A percentile compares a stretch with the other conserved stretches of the same genome.
These are phyloP conservation scores for Mytilinidion resinicola DNA, from an alignment of 495 filamentous ascomycete genomes.

Conservation along the genomic window DNA sequence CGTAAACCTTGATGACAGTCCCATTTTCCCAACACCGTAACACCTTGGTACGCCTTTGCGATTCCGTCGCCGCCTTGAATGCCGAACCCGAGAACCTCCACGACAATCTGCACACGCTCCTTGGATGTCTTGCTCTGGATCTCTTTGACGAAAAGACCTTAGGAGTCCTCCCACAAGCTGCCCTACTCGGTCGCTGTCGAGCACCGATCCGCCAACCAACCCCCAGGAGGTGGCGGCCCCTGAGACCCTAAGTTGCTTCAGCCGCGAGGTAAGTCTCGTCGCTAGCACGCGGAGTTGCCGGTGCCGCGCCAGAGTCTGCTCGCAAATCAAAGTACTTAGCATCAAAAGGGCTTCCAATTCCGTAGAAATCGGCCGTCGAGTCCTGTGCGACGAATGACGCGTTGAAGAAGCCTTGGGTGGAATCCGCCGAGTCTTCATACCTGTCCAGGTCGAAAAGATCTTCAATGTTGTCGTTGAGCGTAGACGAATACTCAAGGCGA, in stretches of 20 bases:
- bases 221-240: background rate
- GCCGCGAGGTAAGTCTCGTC: constrained; percentile 82
- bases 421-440: constrained; percentile 12
- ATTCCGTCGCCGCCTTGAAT: background rate
- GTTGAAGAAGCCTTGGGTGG: constrained; percentile 19
- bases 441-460: constrained; percentile 23
- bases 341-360: constrained; percentile 42
- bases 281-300: constrained; percentile 85
- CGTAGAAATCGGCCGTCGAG: constrained; percentile 28
- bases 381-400: constrained; percentile 9
- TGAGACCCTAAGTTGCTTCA: constrained; percentile 26
- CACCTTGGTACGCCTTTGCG: background rate
- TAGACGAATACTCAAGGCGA: constrained; percentile 18
- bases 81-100: background rate
- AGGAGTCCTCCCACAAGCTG: background rate
- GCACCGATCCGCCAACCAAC: background rate
- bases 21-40: background rate
- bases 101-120: background rate
- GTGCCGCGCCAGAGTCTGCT: constrained; percentile 86
- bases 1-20: too few species aligned
- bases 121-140: background rate
- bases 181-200: background rate
- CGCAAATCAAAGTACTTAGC: constrained; percentile 64
- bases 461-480: constrained; percentile 20
- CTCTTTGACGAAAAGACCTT: background rate